Evolutionary conservation across 805 yeast species (phyloP), one percentile per base, ranked within the genome.

Genomic region (Candida golubevii): DNA sequence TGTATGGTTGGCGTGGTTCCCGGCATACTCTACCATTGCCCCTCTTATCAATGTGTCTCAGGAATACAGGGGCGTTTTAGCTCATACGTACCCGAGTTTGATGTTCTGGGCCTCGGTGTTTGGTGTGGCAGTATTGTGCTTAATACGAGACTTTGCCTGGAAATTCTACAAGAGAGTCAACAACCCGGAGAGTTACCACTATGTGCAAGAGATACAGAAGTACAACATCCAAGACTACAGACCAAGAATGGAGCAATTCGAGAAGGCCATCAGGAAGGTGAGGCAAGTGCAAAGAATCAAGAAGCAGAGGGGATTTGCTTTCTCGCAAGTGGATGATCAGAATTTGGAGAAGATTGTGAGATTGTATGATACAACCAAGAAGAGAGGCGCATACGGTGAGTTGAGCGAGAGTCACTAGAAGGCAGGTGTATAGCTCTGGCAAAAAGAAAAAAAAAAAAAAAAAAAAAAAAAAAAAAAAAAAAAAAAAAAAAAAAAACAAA

Each of bases 231-330:
- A 86, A 49, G 97, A 91, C 61, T 86, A 86, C 63, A 78, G 96
- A 52, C 99, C 99, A n/a, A 80, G 97, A 55, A 81, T 90, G 78
- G 96, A 89, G 55, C 95, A 90, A 51, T 93, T 93, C 75, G 99
- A 93, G 65, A 89, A 85, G 63, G 97, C 98, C 6, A 93, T 93
- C 45, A 78, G 98, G 60, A 93, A 89, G 61, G 98, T 93, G 23
- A 83, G 99, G 66, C 99, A 95, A 66, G 98, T 93, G 33, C 96
- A 91, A 65, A 79, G 99, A 65, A 91, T 93, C 87, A 86, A 95
- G 62, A 93, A 93, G 60, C 99, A 93, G 67, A 82, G 98, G 67
- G 99, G 99, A 6, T 93, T 88, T 73, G 99, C 99, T 1, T 93
- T 93, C 58, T 89, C 97, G 7, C 98, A 93, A 65, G 89, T 86